Conservation (phyloP, 2,329 filamentous ascomycete genomes). For the Aureobasidium lini region DNA sequence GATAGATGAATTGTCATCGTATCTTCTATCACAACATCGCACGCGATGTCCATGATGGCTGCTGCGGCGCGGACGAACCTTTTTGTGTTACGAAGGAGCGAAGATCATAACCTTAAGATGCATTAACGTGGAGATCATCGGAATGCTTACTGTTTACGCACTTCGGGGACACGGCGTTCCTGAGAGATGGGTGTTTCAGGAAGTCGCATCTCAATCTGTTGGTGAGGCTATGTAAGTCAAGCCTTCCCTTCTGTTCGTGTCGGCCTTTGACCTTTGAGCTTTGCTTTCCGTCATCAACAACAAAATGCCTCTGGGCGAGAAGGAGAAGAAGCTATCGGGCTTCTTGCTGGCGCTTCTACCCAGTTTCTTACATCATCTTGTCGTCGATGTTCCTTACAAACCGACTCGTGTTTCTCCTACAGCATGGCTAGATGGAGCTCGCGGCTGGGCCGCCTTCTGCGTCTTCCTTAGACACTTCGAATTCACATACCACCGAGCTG, state of each 20-base stretch:
- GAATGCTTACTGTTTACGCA: background rate
- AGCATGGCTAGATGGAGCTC: constrained; percentile 57
- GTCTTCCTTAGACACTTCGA: constrained; percentile 58
- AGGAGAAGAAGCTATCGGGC: background rate
- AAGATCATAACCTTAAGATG: no score
- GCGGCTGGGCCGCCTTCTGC: constrained; percentile 59
- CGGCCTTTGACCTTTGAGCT: background rate
- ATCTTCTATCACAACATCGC: no score
- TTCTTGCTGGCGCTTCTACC: constrained; percentile 12
- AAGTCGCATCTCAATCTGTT: background rate
- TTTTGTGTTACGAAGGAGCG: no score
- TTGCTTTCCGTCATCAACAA: background rate
- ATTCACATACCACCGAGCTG: constrained; percentile 14
- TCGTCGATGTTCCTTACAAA: background rate
- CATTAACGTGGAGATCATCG: background rate
- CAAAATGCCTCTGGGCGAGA: background rate
- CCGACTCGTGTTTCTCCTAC: constrained; percentile 27
- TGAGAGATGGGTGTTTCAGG: background rate
- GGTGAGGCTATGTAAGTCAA: background rate
- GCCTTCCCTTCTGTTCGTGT: background rate
- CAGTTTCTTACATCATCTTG: constrained; percentile 5
- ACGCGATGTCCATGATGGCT: no score
- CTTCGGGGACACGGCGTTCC: background rate
- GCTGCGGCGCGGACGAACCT: no score
- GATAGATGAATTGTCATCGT: no score